These are phyloP conservation scores for Spinacia oleracea DNA, from an alignment of 179 eudicot genomes.

Conservation along the genomic window DNA sequence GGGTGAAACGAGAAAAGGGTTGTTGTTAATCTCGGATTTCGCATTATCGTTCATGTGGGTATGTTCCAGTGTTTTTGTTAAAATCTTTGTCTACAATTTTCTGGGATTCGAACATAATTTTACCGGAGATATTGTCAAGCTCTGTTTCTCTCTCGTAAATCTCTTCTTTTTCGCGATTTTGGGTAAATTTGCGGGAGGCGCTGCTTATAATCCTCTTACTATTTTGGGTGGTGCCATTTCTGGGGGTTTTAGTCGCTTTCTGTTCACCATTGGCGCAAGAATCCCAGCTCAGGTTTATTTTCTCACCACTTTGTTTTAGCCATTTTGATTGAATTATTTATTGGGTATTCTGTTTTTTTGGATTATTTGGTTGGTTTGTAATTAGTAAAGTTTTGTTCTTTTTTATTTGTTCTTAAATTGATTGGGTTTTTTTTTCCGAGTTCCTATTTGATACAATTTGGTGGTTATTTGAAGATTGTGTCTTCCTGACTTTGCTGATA, in stretches of 20 bases:
- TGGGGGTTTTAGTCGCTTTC: constrained; percentile 54
- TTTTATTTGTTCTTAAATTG: background rate
- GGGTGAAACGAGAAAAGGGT: constrained; percentile 22
- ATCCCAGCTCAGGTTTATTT: constrained; percentile 81
- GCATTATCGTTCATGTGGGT: constrained; percentile 73
- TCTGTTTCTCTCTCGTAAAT: constrained; percentile 43
- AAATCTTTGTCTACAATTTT: constrained; percentile 42
- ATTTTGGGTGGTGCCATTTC: constrained; percentile 57
- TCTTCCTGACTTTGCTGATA: too few relatives aligned
- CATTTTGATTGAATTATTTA: background rate
- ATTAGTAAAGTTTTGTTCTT: background rate
- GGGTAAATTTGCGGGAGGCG: constrained; percentile 56
- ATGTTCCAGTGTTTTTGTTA: constrained; percentile 63
- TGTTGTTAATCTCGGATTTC: constrained; percentile 54
- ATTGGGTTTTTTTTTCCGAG: background rate
- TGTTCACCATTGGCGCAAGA: constrained; percentile 68
- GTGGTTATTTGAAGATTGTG: background rate
- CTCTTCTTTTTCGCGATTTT: constrained; percentile 66
- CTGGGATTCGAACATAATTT: constrained; percentile 51
- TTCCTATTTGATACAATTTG: background rate
- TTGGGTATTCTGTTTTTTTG: constrained; percentile 2
- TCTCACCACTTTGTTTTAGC: background rate
- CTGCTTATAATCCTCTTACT: constrained; percentile 69
- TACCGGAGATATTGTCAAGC: constrained; percentile 46
- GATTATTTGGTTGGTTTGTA: constrained; percentile 13